Evolutionary conservation across 352 stramenopile species (phyloP).

Genomic region (Globisporangium orthogonon): DNA sequence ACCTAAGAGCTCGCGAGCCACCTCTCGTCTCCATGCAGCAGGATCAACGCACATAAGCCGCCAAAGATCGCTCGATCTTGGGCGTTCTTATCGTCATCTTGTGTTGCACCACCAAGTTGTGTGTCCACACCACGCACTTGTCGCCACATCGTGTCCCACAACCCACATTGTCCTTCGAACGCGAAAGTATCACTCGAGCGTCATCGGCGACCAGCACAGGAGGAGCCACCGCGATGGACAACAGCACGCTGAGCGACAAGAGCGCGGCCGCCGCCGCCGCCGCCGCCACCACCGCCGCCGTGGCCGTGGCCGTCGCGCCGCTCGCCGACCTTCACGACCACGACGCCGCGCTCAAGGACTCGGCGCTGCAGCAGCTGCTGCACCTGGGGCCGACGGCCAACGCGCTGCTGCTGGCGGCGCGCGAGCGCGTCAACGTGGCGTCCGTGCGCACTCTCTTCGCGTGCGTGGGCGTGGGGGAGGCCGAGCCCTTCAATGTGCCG

Average conservation of each 20-base stretch:
- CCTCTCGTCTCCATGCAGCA: too few relatives aligned
- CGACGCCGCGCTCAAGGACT: conserved; percentile 7
- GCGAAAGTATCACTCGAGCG: background rate
- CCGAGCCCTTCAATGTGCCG: conserved; percentile 50
- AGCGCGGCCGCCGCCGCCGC: too few relatives aligned
- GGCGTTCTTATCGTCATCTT: too few relatives aligned
- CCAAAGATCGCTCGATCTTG: too few relatives aligned
- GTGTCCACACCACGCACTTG: too few relatives aligned
- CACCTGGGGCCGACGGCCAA: conserved; percentile 21
- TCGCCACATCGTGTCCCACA: too few relatives aligned
- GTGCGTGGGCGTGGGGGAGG: conserved; percentile 58
- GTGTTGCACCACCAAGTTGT: too few relatives aligned
- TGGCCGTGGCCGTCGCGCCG: too few relatives aligned
- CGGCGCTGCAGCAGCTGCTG: conserved; percentile 16
- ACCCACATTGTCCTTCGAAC: too few relatives aligned
- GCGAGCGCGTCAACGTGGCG: conserved; percentile 32
- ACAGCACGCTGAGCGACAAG: conserved; percentile 12
- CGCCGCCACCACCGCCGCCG: too few relatives aligned
- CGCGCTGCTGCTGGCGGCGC: conserved; percentile 31
- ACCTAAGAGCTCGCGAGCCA: background rate
- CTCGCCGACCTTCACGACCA: conserved; percentile 5
- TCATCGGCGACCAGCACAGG: background rate
- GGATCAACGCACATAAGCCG: too few relatives aligned
- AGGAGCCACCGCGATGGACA: conserved; percentile 8
- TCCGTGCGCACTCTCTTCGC: conserved; percentile 57